Evolutionary conservation across 2,329 filamentous ascomycete genomes (phyloP), one percentile per base, ranked within the genome.

Genomic region (Akanthomyces muscarius): DNA sequence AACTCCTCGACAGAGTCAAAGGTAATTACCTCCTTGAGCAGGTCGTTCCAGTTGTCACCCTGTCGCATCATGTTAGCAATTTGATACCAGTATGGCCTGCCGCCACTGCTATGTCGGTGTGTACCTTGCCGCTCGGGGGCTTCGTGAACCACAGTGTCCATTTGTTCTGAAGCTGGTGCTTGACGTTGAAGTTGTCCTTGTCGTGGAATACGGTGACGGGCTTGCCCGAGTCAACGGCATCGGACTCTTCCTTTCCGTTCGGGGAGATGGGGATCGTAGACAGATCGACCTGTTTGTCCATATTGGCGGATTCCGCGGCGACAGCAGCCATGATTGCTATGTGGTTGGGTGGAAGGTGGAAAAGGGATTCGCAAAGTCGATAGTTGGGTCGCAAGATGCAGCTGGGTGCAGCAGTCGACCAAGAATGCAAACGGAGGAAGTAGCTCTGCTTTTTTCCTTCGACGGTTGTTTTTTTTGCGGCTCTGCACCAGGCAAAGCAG

Each of bases 121-220:
- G 65, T 78, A 95, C 92, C 89, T 96, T 97, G 81, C 92, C 93
- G 75, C 89, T 96, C 50, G 94, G 90, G 61, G 95, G 94, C 86
- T 98, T 98, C 72, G 94, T 98, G 83, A 98, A 99, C 96, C 96
- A 99, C 63, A 99, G 83, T 64, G 95, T 98, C 95, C 95, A 99
- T 75, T 91, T 90, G 83, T 97, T 90, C 85, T 96, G 93, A 65
- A 99, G 85, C 69, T 93, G 94, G 77, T 99, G 95, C 85, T 98
- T 99, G 78, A 99, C 95, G 72, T 96, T 99, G 86, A 99, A 99
- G 84, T 99, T 97, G 69, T 97, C 90, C 71, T 95, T 90, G 80
- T 98, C 92, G 76, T 99, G 93, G 82, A 99, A 99, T 70, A 99
- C 94, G 53, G 95, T 99, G 71, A 97, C 84, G 58, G 90, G 82